These are phyloP conservation scores for Hexamita inflata DNA, from an alignment of 208 protist species.

Conservation along the genomic window DNA sequence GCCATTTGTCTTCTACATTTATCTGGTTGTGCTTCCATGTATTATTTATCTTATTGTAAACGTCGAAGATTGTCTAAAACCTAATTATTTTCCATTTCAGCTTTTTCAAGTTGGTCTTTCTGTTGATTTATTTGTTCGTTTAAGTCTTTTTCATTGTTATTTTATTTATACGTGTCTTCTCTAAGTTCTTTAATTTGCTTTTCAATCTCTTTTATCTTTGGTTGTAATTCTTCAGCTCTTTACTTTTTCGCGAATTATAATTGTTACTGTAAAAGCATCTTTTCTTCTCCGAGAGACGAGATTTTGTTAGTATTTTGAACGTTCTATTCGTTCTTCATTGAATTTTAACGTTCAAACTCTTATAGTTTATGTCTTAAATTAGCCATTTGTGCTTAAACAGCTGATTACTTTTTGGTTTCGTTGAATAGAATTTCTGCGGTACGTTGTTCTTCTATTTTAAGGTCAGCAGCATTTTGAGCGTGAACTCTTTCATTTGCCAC, in stretches of 20 bases:
- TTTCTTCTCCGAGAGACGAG: background rate
- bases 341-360: background rate
- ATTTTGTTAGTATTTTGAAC: background rate
- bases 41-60: background rate
- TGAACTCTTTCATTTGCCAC: too few relatives aligned
- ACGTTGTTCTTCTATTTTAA: too few relatives aligned
- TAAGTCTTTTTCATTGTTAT: background rate
- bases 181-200: background rate
- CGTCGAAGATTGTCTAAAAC: background rate
- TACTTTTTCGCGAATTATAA: background rate
- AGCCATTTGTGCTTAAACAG: background rate
- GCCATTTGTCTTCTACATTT: constrained; percentile 1
- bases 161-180: background rate
- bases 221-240: background rate
- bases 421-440: background rate
- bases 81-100: background rate
- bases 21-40: background rate
- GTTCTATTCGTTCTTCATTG: background rate
- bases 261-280: background rate
- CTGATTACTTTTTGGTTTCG: constrained; percentile 8
- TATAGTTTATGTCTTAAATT: background rate
- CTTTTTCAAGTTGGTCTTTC: background rate
- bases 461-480: too few relatives aligned
- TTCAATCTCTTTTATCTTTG: background rate
- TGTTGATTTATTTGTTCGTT: background rate